Percentiles rank a stretch among this genome's conserved stretches.
Conservation (phyloP, 2,329 filamentous ascomycete species). For the Chalara sp. region DNA sequence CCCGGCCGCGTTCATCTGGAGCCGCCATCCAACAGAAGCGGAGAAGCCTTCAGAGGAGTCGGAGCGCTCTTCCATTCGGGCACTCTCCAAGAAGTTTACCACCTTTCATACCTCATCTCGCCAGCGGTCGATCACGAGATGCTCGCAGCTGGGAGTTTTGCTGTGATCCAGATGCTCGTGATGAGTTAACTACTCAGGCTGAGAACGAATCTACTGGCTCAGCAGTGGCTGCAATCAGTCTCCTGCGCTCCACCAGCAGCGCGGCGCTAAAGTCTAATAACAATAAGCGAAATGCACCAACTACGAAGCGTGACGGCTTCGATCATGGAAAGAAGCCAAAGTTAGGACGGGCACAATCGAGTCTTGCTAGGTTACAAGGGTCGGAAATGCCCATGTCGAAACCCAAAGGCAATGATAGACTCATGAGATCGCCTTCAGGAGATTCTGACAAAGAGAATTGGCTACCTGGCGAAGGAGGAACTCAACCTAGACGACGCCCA, state of each 20-base stretch:
- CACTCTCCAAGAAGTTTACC: slow-evolving; percentile 49
- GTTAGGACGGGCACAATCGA: slow-evolving; percentile 54
- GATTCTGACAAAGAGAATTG: slow-evolving; percentile 98
- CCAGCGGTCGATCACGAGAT: slow-evolving; percentile 73
- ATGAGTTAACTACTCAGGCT: slow-evolving; percentile 73
- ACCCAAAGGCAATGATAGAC: slow-evolving; percentile 26
- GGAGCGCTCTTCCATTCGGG: slow-evolving; percentile 56
- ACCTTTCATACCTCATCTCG: slow-evolving; percentile 41
- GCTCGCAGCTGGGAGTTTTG: slow-evolving; percentile 88
- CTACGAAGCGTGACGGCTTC: slow-evolving; percentile 26
- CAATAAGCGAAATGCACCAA: slow-evolving; percentile 56
- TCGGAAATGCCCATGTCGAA: slow-evolving; percentile 20
- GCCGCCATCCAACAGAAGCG: slow-evolving; percentile 35
- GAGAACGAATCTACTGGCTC: slow-evolving; percentile 76
- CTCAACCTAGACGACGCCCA: slow-evolving; percentile 29
- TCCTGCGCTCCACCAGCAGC: slow-evolving; percentile 66
- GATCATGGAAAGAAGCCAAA: slow-evolving; percentile 51
- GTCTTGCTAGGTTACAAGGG: slow-evolving; percentile 53
- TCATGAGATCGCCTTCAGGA: slow-evolving; percentile 44
- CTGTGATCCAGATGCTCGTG: slow-evolving; percentile 72
- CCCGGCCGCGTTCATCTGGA: slow-evolving; percentile 38
- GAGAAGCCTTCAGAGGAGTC: slow-evolving; percentile 59
- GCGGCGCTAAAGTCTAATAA: slow-evolving; percentile 45
- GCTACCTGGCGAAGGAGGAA: slow-evolving; percentile 47
- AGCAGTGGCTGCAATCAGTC: slow-evolving; percentile 72